Base-by-base conservation (phyloP, 331 rosid species). In the Quercus phellos region DNA sequence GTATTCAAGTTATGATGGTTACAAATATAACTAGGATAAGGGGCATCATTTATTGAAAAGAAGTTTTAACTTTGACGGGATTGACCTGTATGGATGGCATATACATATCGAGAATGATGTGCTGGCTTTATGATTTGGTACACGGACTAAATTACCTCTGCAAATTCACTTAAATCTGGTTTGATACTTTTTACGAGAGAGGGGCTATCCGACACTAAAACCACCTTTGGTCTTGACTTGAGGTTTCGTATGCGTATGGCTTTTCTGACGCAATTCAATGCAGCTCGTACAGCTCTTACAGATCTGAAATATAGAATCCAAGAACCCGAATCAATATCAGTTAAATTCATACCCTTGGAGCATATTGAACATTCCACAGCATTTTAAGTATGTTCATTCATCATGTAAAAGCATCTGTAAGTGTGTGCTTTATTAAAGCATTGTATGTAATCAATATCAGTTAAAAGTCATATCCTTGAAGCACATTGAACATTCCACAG, bases 141-240 rank as follows among this genome's bases (percentile, higher is more conserved):
- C 27, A 18, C 53, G 24, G 43, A 43, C 74, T 67, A 74, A 63
- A 64, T 73, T 87, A 92, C 99, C 99, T 94, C 96, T 0, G 99
- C 96, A 84, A 92, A 88, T 85, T 87, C 87, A 78, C 87, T 85
- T 67, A 94, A 80, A 77, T 83, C 79, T 13, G 85, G 91, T 34
- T 72, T 56, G 72, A 90, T 86, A 82, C 87, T 86, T 81, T 78
- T 86, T 34, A 91, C 77, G 51, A 92, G 87, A 29, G 94, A 84
- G 55, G 98, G 99, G 9, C 94, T 88, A 79, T 94, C 99, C 1
- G 99, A 94, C 70, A 90, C 97, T 68, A 92, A 46, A 72, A 92
- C 94, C 81, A 95, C 90, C 85, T 78, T 86, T 67, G 99, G 93
- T 63, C 86, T 92, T 2, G 92, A 78, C 29, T 22, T 50, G 51